These are phyloP conservation scores for Nothophytophthora sp. DNA, from an alignment of 352 stramenopile species.

Conservation along the genomic window DNA sequence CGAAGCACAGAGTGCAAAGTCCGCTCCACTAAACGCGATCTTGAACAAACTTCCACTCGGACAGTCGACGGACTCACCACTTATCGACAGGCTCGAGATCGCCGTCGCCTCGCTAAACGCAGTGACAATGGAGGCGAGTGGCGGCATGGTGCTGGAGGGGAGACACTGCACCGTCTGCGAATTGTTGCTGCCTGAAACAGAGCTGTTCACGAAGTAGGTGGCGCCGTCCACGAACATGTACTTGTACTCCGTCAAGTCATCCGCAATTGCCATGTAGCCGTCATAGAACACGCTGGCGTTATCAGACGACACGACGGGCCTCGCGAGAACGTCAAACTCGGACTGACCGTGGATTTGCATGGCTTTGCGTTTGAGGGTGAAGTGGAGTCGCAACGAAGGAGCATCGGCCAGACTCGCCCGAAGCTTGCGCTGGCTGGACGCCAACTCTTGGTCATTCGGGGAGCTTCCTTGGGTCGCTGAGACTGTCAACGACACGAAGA, in stretches of 20 bases:
- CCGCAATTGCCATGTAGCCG: slow-evolving; percentile 26
- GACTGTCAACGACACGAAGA: too few species aligned
- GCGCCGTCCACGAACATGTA: slow-evolving; percentile 37
- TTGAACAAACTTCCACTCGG: slow-evolving; percentile 30
- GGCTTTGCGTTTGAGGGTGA: slow-evolving; percentile 36
- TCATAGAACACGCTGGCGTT: slow-evolving; percentile 32
- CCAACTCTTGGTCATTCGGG: too few species aligned
- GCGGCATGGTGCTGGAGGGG: slow-evolving; percentile 15
- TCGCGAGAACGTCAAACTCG: slow-evolving; percentile 38
- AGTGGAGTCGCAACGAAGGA: slow-evolving; percentile 41
- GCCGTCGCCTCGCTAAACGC: slow-evolving; percentile 21
- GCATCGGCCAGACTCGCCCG: slow-evolving; percentile 24
- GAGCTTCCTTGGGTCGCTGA: too few species aligned
- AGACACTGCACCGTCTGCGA: slow-evolving; percentile 24
- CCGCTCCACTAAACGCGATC: slow-evolving; percentile 26
- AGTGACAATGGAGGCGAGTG: slow-evolving; percentile 26
- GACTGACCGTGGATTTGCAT: slow-evolving; percentile 36
- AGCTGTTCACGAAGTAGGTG: slow-evolving; percentile 27
- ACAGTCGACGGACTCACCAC: slow-evolving; percentile 28
- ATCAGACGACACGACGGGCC: slow-evolving; percentile 28
- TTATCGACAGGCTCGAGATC: slow-evolving; percentile 8
- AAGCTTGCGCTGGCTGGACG: slow-evolving; percentile 20
- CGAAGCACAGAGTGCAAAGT: slow-evolving; percentile 28
- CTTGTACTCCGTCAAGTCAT: slow-evolving; percentile 21
- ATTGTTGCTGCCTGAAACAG: neutral